A percentile compares a stretch with the other conserved stretches of the same genome.
phyloP scores from a whole-genome alignment of 179 eudicot species.

The Spinacia oleracea region DNA sequence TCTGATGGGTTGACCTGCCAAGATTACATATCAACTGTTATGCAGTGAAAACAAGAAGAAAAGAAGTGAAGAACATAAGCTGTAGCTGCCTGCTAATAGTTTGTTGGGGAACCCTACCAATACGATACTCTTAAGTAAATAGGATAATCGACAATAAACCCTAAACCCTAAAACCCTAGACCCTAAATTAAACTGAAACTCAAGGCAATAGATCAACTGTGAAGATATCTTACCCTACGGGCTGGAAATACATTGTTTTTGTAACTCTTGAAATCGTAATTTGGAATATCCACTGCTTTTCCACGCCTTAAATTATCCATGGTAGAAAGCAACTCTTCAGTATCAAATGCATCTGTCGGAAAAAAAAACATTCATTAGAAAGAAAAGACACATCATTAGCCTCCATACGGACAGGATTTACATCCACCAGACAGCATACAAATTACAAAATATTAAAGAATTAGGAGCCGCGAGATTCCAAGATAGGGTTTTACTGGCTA shows the following conservation, averaged over 20 bases:
- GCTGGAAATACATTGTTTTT: slow-evolving; percentile 64
- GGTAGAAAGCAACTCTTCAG: slow-evolving; percentile 59
- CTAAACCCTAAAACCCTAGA: too few relatives aligned
- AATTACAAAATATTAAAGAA: background rate
- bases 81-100: background rate
- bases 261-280: slow-evolving; percentile 83
- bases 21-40: slow-evolving; percentile 21
- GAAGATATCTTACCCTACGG: slow-evolving; percentile 66
- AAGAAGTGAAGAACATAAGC: background rate
- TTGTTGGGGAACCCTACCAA: too few relatives aligned
- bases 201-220: background rate
- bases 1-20: slow-evolving; percentile 94
- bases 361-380: slow-evolving; percentile 23
- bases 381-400: slow-evolving; percentile 8
- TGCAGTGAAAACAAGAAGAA: background rate
- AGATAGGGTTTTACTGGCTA: slow-evolving; percentile 6
- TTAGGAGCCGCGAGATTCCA: background rate
- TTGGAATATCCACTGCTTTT: slow-evolving; percentile 82
- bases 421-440: slow-evolving; percentile 1
- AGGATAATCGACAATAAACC: background rate
- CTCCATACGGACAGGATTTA: background rate
- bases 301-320: slow-evolving; percentile 87
- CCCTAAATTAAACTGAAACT: background rate
- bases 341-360: slow-evolving; percentile 87
- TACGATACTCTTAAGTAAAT: background rate